Conservation (phyloP, 2,329 filamentous ascomycete genomes). For the Pestalotiopsis sp. region DNA sequence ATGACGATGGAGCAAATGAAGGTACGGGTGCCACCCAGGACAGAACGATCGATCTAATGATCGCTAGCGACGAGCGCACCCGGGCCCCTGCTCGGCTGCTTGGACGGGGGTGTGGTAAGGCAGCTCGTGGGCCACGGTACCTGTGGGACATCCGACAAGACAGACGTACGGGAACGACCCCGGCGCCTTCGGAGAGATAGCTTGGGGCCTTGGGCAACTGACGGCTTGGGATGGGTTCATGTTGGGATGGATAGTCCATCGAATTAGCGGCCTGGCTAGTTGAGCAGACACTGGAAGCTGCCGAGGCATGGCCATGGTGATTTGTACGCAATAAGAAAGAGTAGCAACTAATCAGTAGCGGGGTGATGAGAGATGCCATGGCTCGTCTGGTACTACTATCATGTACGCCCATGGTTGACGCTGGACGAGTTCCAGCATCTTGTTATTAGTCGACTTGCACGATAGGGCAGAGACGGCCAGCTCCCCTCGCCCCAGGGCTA, state of each 20-base stretch:
- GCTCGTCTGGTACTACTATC: neutral
- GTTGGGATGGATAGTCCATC: neutral
- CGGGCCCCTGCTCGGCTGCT: neutral
- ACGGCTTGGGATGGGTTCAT: neutral
- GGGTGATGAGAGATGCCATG: neutral
- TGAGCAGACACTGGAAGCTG: neutral
- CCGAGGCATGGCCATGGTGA: neutral
- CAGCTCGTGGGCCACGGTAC: neutral
- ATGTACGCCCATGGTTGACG: neutral
- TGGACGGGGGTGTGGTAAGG: neutral
- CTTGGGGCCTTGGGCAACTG: neutral
- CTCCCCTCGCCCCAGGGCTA: neutral
- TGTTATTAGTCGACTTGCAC: neutral
- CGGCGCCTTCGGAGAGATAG: neutral
- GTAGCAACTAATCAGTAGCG: neutral
- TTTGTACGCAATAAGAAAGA: neutral
- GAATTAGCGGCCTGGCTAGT: neutral
- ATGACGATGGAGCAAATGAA: conserved; percentile 5
- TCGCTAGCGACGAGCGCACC: neutral
- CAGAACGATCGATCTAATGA: neutral
- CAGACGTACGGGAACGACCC: neutral
- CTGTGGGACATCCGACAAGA: neutral
- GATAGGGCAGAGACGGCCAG: neutral
- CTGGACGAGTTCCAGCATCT: neutral
- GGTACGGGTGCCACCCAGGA: neutral